Conservation (phyloP, 805 yeast genomes). For the Cyberlindnera lachancei region DNA sequence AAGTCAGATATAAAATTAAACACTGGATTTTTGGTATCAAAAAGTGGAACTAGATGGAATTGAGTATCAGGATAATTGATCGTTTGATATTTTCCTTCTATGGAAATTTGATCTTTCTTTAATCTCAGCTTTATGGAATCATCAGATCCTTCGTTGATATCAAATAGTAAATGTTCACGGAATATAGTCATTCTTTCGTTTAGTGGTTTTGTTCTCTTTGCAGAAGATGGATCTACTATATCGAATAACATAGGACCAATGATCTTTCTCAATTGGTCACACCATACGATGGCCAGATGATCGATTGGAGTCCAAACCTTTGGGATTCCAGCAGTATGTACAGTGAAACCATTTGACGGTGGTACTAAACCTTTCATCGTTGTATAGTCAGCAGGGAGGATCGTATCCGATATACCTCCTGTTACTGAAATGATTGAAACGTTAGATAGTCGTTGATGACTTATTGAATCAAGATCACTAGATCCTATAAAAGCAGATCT, state of each 20-base stretch:
- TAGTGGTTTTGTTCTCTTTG: constrained; percentile 45
- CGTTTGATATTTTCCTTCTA: constrained; percentile 1
- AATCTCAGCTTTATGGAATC: constrained; percentile 16
- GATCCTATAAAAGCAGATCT: constrained; percentile 49
- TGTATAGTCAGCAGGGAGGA: constrained; percentile 88
- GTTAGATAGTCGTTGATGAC: constrained; percentile 41
- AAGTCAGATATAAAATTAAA: constrained; percentile 4
- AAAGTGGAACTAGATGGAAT: constrained; percentile 4
- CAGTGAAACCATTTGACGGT: constrained; percentile 68
- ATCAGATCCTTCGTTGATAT: constrained; percentile 38
- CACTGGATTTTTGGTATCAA: not conserved
- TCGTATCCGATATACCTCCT: constrained; percentile 75
- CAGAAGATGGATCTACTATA: constrained; percentile 41
- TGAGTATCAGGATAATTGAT: constrained; percentile 1
- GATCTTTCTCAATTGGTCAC: constrained; percentile 71
- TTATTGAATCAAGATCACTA: constrained; percentile 31
- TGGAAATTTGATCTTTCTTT: constrained; percentile 14
- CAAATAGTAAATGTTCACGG: constrained; percentile 38
- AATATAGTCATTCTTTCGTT: constrained; percentile 52
- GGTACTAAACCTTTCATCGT: constrained; percentile 68
- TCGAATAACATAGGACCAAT: constrained; percentile 54
- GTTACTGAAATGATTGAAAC: constrained; percentile 78
- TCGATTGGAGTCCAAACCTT: constrained; percentile 91
- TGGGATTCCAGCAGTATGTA: constrained; percentile 80
- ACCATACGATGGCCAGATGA: constrained; percentile 95